Evolutionary conservation across 441 rosid species (phyloP).

Genomic region (Pelargonium cotyledonis): DNA sequence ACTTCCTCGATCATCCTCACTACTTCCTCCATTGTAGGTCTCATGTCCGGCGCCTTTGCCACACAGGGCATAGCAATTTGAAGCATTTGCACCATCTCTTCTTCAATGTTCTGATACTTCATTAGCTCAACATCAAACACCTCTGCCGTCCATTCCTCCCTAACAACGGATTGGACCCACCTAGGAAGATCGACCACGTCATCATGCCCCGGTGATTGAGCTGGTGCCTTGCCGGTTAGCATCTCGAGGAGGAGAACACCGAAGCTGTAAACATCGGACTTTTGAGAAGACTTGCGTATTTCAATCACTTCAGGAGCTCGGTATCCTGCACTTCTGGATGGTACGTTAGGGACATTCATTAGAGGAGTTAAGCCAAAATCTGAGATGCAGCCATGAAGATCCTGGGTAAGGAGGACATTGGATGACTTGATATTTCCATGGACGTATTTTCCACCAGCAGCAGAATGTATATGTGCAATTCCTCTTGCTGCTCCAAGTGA

Average conservation of each 20-base stretch:
- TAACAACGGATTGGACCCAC: slow-evolving; percentile 75
- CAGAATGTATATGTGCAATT: slow-evolving; percentile 42
- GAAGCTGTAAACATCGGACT: slow-evolving; percentile 58
- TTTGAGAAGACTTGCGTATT: slow-evolving; percentile 47
- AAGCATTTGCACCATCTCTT: slow-evolving; percentile 75
- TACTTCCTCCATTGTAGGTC: slow-evolving; percentile 59
- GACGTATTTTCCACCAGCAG: slow-evolving; percentile 41
- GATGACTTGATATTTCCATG: slow-evolving; percentile 71
- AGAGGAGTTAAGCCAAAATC: slow-evolving; percentile 60
- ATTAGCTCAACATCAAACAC: slow-evolving; percentile 65
- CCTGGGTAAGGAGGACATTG: slow-evolving; percentile 52
- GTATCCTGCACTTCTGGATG: slow-evolving; percentile 55
- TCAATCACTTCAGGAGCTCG: slow-evolving; percentile 61
- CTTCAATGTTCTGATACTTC: slow-evolving; percentile 50
- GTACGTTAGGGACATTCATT: slow-evolving; percentile 41
- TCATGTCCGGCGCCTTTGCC: slow-evolving; percentile 44
- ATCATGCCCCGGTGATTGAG: slow-evolving; percentile 45
- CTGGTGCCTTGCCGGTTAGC: slow-evolving; percentile 66
- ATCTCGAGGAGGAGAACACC: slow-evolving; percentile 63
- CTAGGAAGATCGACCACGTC: slow-evolving; percentile 63
- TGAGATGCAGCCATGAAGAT: slow-evolving; percentile 48
- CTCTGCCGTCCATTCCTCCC: slow-evolving; percentile 82
- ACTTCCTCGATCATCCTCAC: slow-evolving; percentile 58
- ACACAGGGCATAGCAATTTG: slow-evolving; percentile 72
- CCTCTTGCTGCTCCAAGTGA: slow-evolving; percentile 47